Evolutionary conservation across 768 basidiomycete genomes (phyloP).

Genomic region (Hygrophorus russula): DNA sequence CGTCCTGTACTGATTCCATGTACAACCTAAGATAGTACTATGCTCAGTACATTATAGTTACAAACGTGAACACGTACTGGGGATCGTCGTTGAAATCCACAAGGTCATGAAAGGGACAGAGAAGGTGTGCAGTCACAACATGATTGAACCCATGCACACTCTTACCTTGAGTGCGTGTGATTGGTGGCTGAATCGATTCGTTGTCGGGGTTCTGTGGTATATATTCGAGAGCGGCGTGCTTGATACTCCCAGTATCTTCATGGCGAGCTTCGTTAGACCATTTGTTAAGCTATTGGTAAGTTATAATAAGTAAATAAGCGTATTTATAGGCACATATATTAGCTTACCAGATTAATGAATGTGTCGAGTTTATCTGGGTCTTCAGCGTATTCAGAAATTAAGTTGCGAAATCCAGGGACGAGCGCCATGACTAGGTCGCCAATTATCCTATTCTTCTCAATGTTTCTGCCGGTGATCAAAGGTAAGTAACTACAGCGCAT

Average conservation of each 20-base stretch:
- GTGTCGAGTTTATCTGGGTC: background rate
- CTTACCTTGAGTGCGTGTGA: background rate
- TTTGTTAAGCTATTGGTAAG: background rate
- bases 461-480: too few species aligned
- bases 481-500: too few species aligned
- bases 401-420: background rate
- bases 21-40: background rate
- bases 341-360: background rate
- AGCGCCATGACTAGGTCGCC: too few species aligned
- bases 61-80: background rate
- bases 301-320: background rate
- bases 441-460: too few species aligned
- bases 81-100: background rate
- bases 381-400: background rate
- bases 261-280: background rate
- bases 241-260: constrained; percentile 2
- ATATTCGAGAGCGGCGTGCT: background rate
- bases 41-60: background rate
- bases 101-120: background rate
- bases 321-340: background rate
- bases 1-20: constrained; percentile 2
- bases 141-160: constrained; percentile 4
- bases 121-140: background rate
- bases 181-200: background rate
- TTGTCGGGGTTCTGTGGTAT: background rate